Conservation (phyloP, 345 rosid species). For the Limnanthes douglasii region DNA sequence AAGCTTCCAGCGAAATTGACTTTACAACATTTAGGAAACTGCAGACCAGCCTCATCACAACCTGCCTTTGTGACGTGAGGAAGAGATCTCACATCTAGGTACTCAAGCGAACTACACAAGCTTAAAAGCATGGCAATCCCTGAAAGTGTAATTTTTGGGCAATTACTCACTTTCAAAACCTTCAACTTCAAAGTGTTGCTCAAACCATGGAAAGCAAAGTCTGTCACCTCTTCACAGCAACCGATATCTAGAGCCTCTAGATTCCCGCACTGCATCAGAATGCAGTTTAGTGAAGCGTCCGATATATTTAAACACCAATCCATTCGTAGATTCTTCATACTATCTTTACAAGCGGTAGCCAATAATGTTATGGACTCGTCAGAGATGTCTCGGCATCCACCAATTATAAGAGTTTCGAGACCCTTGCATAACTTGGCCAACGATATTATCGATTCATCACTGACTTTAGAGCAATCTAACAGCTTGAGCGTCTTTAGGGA, state of each 20-base stretch:
- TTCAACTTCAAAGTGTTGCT: constrained; percentile 33
- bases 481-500: constrained; percentile 63
- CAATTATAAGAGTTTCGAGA: constrained; percentile 64
- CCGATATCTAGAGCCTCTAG: constrained; percentile 83
- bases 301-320: constrained; percentile 84
- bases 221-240: constrained; percentile 82
- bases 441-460: constrained; percentile 46
- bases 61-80: constrained; percentile 51
- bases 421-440: constrained; percentile 50
- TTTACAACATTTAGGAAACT: constrained; percentile 58
- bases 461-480: constrained; percentile 66
- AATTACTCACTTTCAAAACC: constrained; percentile 63
- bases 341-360: constrained; percentile 43
- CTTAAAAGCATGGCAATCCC: constrained; percentile 61
- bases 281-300: constrained; percentile 48
- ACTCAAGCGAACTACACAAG: constrained; percentile 45
- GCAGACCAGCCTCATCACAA: constrained; percentile 70
- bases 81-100: constrained; percentile 83
- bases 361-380: constrained; percentile 41
- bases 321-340: constrained; percentile 73
- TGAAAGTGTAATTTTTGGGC: constrained; percentile 49
- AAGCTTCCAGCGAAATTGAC: constrained; percentile 66
- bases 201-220: constrained; percentile 39
- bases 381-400: constrained; percentile 71
- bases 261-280: constrained; percentile 49